Evolutionary conservation across 306 rosid genomes (phyloP), one percentile per base, ranked within the genome.

Genomic region (Vigna hirtella): DNA sequence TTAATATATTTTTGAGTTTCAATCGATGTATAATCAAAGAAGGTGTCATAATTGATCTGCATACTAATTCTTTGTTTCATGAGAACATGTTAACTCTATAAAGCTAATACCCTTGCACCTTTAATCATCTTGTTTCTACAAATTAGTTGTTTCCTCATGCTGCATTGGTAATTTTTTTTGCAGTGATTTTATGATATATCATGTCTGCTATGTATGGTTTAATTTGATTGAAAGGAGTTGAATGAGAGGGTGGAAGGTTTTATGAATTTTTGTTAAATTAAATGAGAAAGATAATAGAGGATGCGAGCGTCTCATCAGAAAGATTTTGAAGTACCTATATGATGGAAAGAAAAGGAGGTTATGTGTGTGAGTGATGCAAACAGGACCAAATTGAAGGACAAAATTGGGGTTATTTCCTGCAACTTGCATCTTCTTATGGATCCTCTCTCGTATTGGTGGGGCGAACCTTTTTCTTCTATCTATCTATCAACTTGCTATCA

Each of bases 401-500:
- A 69, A 57, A 32, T 24, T 70, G 18, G 1, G 5, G n/a, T 48
- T 34, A 70, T 28, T 32, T 45, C 38, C 15, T 28, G 55, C 81
- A 75, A 68, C 51, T 81, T 81, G 81, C 77, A 75, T 59, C 6
- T 53, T 2, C 5, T 18, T 0, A 42, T 9, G 47, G 13, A 9
- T 9, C 47, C 47, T 57, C 47, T n/a, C 9, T 30, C 3, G 15
- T 50, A 42, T 51, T 61, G 63, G 81, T 68, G 81, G 70, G 38
- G 63, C 50, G 12, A 34, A 73, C 56, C n/a, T 72, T 66, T 26
- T 66, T 74, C 47, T 20, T 74, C 77, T 10, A 3, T 70, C 77
- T 10, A 3, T 70, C 24, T 56, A 53, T 49, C 85, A 62, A 76
- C 69, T 76, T 61, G 77, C 49, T 15, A 24, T 4, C 70, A n/a